Evolutionary conservation across 108 stramenopile genomes (phyloP).

Genomic region (Parmales sp.): DNA sequence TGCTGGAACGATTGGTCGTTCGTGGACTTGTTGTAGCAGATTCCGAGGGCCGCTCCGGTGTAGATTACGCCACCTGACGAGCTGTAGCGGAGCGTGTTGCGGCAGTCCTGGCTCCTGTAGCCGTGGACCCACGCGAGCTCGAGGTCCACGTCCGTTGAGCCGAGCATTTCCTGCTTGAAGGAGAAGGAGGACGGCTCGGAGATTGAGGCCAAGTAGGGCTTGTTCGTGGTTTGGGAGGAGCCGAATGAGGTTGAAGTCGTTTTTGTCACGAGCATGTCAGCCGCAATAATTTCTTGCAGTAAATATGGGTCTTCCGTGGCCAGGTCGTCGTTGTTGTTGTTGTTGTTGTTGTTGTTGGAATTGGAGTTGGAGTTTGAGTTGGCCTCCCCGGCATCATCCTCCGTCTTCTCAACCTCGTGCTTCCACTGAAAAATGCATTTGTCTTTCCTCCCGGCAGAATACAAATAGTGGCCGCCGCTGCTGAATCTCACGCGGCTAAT

Average conservation of each 20-base stretch:
- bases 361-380: not conserved
- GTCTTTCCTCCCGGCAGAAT: constrained; percentile 28
- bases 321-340: too few species aligned
- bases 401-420: constrained; percentile 16
- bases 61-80: constrained; percentile 18
- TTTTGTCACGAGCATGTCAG: not conserved
- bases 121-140: constrained; percentile 42
- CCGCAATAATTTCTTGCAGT: not conserved
- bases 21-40: constrained; percentile 12
- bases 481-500: constrained; percentile 16
- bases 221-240: not conserved
- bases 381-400: not conserved
- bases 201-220: constrained; percentile 12
- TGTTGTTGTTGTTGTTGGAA: too few species aligned
- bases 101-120: constrained; percentile 25
- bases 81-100: constrained; percentile 37
- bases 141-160: constrained; percentile 12
- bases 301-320: not conserved
- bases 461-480: constrained; percentile 26
- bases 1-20: constrained; percentile 26
- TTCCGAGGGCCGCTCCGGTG: constrained; percentile 22
- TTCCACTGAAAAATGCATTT: constrained; percentile 34
- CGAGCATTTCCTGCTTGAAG: constrained; percentile 6
- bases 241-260: not conserved
- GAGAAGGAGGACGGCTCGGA: constrained; percentile 2